phyloP scores from a whole-genome alignment of 1,284 basidiomycete genomes.

The Ustilago tritici region DNA sequence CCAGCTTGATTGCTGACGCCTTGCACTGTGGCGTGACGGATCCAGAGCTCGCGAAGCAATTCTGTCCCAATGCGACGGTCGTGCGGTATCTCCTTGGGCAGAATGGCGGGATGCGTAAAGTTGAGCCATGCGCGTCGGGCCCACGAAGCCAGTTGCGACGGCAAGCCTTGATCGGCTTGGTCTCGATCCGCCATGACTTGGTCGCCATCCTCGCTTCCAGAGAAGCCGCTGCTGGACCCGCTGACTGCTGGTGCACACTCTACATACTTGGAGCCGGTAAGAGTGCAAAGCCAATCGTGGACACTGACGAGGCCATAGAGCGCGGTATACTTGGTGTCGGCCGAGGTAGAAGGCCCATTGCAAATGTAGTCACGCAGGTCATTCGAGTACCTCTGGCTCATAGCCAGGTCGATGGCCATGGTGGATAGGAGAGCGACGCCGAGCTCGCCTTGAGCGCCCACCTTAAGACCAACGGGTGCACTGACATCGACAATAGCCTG shows the following conservation, averaged over 20 bases:
- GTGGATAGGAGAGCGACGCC: slow-evolving; percentile 5
- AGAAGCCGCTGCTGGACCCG: not conserved
- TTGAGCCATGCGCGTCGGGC: slow-evolving; percentile 5
- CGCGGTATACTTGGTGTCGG: not conserved
- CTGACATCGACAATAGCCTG: slow-evolving; percentile 1
- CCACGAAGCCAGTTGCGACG: not conserved
- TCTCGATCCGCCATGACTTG: not conserved
- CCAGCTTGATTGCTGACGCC: not conserved
- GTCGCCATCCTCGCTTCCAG: not conserved
- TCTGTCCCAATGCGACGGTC: not conserved
- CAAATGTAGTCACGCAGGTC: not conserved
- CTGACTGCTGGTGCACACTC: not conserved
- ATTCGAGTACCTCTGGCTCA: not conserved
- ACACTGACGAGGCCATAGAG: slow-evolving; percentile 1
- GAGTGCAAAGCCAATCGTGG: slow-evolving; percentile 2
- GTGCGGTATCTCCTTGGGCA: not conserved
- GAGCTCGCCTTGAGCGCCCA: slow-evolving; percentile 12
- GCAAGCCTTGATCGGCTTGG: not conserved
- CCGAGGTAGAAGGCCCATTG: not conserved
- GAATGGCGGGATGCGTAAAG: not conserved
- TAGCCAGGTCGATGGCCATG: slow-evolving; percentile 1
- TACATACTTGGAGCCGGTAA: not conserved
- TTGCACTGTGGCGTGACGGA: slow-evolving; percentile 8
- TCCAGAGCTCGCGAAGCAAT: slow-evolving; percentile 11
- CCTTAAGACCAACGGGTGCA: not conserved